Base-by-base conservation (phyloP, 2,329 filamentous ascomycete species). In the Sphaerulina populicola region DNA sequence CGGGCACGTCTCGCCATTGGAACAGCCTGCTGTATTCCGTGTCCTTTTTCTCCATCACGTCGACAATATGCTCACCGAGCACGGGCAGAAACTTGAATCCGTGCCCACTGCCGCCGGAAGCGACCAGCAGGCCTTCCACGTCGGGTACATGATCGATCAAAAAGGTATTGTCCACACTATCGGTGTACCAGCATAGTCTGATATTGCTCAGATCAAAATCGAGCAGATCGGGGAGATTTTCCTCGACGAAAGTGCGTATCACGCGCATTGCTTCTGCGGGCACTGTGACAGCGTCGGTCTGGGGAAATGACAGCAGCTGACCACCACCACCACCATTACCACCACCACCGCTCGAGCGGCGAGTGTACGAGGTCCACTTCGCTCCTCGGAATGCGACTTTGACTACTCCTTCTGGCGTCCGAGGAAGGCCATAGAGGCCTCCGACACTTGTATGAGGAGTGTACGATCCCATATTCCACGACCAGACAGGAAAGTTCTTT, bases 151-250 rank as follows among this genome's bases (percentile, higher is more conserved):
- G 52, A 27, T 64, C 60, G 18, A 66, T 60, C 18, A 65, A 30
- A 21, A 62, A 62, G 31, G 51, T 47, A 37, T 66, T 65, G 43
- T 66, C 62, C 3, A 64, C 51, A 15, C 54, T 75, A 54, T 80
- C 77, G 0, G 71, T 77, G 54, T 79, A 79, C 72, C 70, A 77
- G 62, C 72, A 80, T 11, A 73, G 69, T 53, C 68, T 72, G 0
- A 68, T 71, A n/a, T 64, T 68, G 0, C 71, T 66, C 35, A 75
- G 68, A 1, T 67, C 68, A 0, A 69, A 64, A 15, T 62, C 63
- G 1, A 66, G 48, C 1, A 67, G 55, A 58, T 47, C 54, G 21
- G 49, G 66, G 47, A 57, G 68, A 61, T 87, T 75, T 53, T 80
- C 73, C 11, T 1, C 44, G 0, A 54, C 54, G 36, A 61, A 59